A percentile compares a stretch with the other conserved stretches of the same genome.
phyloP scores from a whole-genome alignment of 495 filamentous ascomycete genomes.

The Penicillium angulare region DNA sequence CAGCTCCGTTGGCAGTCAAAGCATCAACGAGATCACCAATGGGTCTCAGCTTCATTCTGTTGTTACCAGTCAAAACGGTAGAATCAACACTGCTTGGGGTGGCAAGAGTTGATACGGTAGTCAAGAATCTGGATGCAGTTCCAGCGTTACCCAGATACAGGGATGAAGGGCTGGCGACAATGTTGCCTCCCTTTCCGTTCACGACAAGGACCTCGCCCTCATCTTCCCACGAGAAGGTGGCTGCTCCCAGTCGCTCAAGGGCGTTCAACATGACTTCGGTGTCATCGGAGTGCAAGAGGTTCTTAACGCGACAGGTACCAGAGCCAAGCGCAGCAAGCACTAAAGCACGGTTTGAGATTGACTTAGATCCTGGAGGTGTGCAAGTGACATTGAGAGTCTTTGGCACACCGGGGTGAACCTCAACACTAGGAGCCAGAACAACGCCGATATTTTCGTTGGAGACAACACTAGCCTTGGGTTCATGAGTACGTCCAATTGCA shows the following conservation, averaged over 20 bases:
- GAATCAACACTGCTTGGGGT: slow-evolving; percentile 58
- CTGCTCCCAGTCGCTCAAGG: slow-evolving; percentile 76
- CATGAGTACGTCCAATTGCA: slow-evolving; percentile 82
- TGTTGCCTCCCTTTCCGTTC: slow-evolving; percentile 80
- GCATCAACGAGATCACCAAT: slow-evolving; percentile 95
- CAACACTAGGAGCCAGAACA: slow-evolving; percentile 76
- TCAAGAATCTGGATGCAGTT: slow-evolving; percentile 93
- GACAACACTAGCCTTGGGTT: slow-evolving; percentile 83
- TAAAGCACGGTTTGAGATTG: slow-evolving; percentile 92
- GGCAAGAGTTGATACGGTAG: slow-evolving; percentile 86
- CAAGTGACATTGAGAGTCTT: slow-evolving; percentile 65
- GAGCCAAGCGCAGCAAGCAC: slow-evolving; percentile 88
- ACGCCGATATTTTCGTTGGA: slow-evolving; percentile 81
- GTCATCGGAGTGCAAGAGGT: slow-evolving; percentile 94
- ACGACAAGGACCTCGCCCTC: slow-evolving; percentile 88
- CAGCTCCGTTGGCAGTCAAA: slow-evolving; percentile 77
- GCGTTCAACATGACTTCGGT: slow-evolving; percentile 96
- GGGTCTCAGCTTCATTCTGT: slow-evolving; percentile 92
- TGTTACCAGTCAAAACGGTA: slow-evolving; percentile 88
- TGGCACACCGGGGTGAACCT: slow-evolving; percentile 67
- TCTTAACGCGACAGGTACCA: slow-evolving; percentile 83
- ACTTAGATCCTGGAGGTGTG: slow-evolving; percentile 93
- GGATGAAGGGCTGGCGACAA: slow-evolving; percentile 70
- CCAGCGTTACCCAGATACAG: slow-evolving; percentile 96
- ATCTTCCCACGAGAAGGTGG: slow-evolving; percentile 92